Base-by-base conservation (phyloP, 352 stramenopile species). In the Pythium sukuiense region DNA sequence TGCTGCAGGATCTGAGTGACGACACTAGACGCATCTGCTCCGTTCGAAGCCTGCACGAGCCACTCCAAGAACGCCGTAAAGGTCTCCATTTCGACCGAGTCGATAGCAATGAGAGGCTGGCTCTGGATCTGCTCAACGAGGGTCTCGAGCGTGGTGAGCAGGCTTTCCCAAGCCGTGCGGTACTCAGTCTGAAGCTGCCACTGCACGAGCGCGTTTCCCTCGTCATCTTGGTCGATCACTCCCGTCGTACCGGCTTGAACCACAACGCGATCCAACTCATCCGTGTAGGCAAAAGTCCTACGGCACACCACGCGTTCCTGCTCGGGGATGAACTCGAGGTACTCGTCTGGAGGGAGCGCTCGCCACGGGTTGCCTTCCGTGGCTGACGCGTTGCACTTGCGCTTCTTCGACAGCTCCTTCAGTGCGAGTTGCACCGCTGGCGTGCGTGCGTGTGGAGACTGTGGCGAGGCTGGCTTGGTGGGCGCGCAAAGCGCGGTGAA, bases 21-120 rank as follows among this genome's bases (percentile, higher is more conserved):
- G n/a, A 69, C 56, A n/a, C 26, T 43, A 13, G 55, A 54, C 5
- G 54, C 45, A 59, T 71, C 55, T 0, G 59, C 33, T 12, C 59
- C 60, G n/a, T 63, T 67, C 3, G 65, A 63, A 0, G 80, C 62
- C 52, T 89, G 82, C 1, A 85, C 71, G 48, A 88, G 67, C 45
- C 81, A 82, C 53, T 88, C 79, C 30, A 86, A 79, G 24, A 91
- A 84, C 20, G 71, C 76, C 5, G 73, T 83, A 14, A 89, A 61
- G n/a, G 75, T 68, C 48, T 76, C 63, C 30, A 85, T 65, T 52
- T 86, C 78, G 14, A 37, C 30, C 27, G 66, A 85, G 61, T 57
- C 50, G 57, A 72, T 77, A 26, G n/a, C 69, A 26, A 63, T 72
- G 48, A 74, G 45, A 6, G 68, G 54, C 2, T 71, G 53, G 32